Base-by-base conservation (phyloP, 352 stramenopile genomes). In the Pythium aquatile region DNA sequence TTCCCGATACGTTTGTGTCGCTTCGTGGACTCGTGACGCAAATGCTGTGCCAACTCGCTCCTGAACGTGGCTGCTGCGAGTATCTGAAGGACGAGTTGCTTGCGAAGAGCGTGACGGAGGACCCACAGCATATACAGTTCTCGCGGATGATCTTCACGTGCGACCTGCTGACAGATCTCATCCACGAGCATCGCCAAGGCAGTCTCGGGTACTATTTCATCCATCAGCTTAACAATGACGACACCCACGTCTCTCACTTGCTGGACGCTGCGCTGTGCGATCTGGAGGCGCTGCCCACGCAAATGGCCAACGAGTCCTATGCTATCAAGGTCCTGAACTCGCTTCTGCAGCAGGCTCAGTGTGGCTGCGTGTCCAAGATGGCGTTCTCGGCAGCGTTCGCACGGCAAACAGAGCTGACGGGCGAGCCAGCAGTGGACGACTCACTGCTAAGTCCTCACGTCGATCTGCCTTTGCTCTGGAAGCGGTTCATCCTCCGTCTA, bases 111-210 rank as follows among this genome's bases (percentile, higher is more conserved):
- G 16, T 58, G 35, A 29, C 29, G n/a, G 33, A 76, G 1, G 80
- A 89, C 37, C 51, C 69, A 9, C 59, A 63, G 11, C 79, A 89
- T 56, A 49, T 85, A 9, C 65, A 63, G 33, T 93, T 93, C 57
- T 66, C 78, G 2, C 80, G 83, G 10, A 91, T 93, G 84, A 44
- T 93, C 24, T 91, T 88, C 69, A 90, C 81, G 30, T 93, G 84
- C 53, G 84, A 93, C 61, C 66, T 93, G 55, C 55, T 93, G 17
- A 93, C 84, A 0, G 84, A 91, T 60, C 53, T 93, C 47, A 88
- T 93, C 61, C 84, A 93, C 51, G 84, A 93, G 46, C 72, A 77
- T 2, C 75, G 84, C 17, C 77, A 77, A 29, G 78, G 78, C 2
- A 88, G 74, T 53, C 47, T 91, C 33, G 84, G 84, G 3, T 85